phyloP scores from a whole-genome alignment of 2,329 filamentous ascomycete genomes.

The Fusarium chuoi region DNA sequence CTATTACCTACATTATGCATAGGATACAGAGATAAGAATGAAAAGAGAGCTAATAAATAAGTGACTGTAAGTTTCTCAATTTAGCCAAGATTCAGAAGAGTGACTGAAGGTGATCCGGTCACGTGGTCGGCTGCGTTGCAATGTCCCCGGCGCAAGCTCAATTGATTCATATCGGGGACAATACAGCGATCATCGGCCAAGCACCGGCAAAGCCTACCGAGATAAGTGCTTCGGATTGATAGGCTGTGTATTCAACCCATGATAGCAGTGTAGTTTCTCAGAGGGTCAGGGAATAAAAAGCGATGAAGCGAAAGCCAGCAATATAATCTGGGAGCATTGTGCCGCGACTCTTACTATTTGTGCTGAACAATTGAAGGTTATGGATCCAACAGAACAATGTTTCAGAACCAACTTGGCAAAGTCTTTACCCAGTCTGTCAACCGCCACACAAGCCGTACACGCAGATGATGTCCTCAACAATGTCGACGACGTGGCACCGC shows the following conservation, averaged over 20 bases:
- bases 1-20: no score
- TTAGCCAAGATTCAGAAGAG: no score
- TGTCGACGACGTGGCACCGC: neutral
- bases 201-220: no score
- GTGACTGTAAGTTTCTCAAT: no score
- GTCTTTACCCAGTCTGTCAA: neutral
- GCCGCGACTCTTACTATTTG: accelerated
- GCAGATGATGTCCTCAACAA: neutral
- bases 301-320: neutral
- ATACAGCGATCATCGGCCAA: neutral
- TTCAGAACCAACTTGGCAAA: neutral
- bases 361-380: no score
- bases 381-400: neutral
- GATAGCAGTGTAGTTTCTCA: accelerated
- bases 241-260: neutral
- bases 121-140: neutral
- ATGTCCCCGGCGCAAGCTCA: neutral
- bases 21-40: no score
- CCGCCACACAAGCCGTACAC: neutral
- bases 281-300: neutral
- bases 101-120: neutral
- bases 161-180: neutral
- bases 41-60: no score
- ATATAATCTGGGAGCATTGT: neutral
- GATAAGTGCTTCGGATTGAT: neutral